Conservation (phyloP, 2,329 filamentous ascomycete species). For the Taxawa tesnikishii region DNA sequence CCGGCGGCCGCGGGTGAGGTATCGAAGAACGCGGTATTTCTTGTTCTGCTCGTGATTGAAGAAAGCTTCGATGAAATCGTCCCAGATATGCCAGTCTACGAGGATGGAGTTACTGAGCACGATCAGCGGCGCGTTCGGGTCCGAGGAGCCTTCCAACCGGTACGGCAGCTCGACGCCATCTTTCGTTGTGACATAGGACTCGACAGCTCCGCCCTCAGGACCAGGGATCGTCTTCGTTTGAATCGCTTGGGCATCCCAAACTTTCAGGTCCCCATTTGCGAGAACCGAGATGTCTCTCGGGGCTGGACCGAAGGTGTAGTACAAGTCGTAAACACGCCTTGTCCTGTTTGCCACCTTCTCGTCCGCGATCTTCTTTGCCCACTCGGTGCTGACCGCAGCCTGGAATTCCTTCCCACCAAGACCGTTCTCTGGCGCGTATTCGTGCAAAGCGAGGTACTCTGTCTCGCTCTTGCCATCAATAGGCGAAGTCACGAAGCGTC, state of each 20-base stretch:
- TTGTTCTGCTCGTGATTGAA: conserved; percentile 36
- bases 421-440: conserved; percentile 57
- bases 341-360: conserved; percentile 46
- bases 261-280: conserved; percentile 32
- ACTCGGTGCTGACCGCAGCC: conserved; percentile 50
- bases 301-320: conserved; percentile 68
- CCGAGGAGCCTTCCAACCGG: conserved; percentile 58
- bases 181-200: conserved; percentile 54
- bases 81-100: conserved; percentile 71
- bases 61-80: conserved; percentile 55
- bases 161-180: conserved; percentile 63
- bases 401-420: conserved; percentile 52
- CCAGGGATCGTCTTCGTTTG: conserved; percentile 43
- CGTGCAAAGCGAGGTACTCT: conserved; percentile 57
- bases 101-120: conserved; percentile 73
- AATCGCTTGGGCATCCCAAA: conserved; percentile 44
- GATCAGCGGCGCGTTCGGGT: conserved; percentile 56
- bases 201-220: conserved; percentile 40
- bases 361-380: conserved; percentile 46
- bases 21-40: conserved; percentile 63
- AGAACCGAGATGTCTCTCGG: conserved; percentile 55
- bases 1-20: conserved; percentile 61
- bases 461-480: conserved; percentile 41
- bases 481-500: conserved; percentile 55
- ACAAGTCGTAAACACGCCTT: conserved; percentile 55